These are phyloP conservation scores for Paraconiothyrium sp. DNA, from an alignment of 2,329 filamentous ascomycete genomes.

Conservation along the genomic window DNA sequence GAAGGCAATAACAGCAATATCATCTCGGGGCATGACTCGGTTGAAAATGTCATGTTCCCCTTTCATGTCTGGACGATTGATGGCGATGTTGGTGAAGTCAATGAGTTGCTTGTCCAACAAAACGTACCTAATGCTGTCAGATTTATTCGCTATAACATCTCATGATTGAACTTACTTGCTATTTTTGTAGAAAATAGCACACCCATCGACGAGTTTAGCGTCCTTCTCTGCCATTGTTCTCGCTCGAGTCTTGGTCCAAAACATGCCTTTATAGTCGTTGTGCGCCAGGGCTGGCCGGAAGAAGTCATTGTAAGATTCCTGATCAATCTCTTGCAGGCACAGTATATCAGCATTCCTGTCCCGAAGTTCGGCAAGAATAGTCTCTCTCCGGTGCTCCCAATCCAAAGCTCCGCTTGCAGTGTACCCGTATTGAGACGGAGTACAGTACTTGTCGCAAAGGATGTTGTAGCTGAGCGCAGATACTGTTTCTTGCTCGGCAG, in stretches of 20 bases:
- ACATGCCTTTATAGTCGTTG: constrained; percentile 91
- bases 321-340: constrained; percentile 92
- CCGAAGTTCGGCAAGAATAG: constrained; percentile 84
- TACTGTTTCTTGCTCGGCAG: constrained; percentile 70
- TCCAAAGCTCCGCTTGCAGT: constrained; percentile 81
- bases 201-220: constrained; percentile 90
- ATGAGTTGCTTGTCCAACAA: constrained; percentile 93
- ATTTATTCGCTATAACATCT: not conserved
- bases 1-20: constrained; percentile 91
- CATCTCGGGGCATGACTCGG: constrained; percentile 96
- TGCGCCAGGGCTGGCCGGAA: constrained; percentile 88
- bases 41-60: constrained; percentile 98
- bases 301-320: constrained; percentile 89
- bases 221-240: constrained; percentile 93
- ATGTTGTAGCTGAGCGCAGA: constrained; percentile 95
- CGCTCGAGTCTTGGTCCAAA: constrained; percentile 88
- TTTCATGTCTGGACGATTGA: constrained; percentile 96
- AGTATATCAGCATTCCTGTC: constrained; percentile 86
- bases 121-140: constrained; percentile 66
- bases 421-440: constrained; percentile 85
- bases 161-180: constrained; percentile 68
- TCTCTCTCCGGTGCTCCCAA: constrained; percentile 86
- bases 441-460: constrained; percentile 92
- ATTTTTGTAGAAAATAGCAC: constrained; percentile 95
- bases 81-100: constrained; percentile 89